Conservation (phyloP, 768 basidiomycete genomes). For the Chalciporus sphaerocephalus region DNA sequence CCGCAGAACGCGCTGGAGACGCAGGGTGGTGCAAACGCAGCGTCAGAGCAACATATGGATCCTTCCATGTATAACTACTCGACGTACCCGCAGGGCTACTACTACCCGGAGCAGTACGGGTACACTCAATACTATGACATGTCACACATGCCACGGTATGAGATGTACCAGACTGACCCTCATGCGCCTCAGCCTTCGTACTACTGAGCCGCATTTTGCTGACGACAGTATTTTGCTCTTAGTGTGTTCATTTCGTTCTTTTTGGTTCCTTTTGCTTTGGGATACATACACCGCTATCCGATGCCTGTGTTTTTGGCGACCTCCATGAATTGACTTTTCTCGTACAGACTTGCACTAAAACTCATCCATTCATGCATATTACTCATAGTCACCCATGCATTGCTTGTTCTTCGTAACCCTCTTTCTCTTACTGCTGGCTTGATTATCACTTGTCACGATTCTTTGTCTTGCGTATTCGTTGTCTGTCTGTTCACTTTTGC, state of each 20-base stretch:
- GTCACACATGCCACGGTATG: slow-evolving; percentile 62
- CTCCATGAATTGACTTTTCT: slow-evolving; percentile 18
- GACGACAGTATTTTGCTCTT: slow-evolving; percentile 11
- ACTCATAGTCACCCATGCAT: slow-evolving; percentile 19
- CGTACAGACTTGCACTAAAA: slow-evolving; percentile 25
- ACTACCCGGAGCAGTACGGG: slow-evolving; percentile 65
- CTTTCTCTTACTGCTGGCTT: slow-evolving; percentile 12
- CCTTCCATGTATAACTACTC: slow-evolving; percentile 50
- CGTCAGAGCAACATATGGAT: slow-evolving; percentile 29
- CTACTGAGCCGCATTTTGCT: slow-evolving; percentile 41
- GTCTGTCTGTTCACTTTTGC: slow-evolving; percentile 15
- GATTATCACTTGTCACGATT: slow-evolving; percentile 5
- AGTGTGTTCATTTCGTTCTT: slow-evolving; percentile 11
- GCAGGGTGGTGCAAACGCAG: slow-evolving; percentile 14
- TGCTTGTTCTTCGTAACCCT: slow-evolving; percentile 10
- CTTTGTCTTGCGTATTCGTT: slow-evolving; percentile 14
- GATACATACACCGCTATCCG: slow-evolving; percentile 21
- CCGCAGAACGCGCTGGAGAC: slow-evolving; percentile 8
- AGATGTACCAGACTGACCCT: slow-evolving; percentile 57
- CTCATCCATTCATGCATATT: slow-evolving; percentile 25
- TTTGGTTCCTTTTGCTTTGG: slow-evolving; percentile 20
- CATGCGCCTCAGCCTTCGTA: slow-evolving; percentile 51
- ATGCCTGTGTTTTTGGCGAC: slow-evolving; percentile 11
- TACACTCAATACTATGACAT: slow-evolving; percentile 68
- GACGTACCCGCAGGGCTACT: slow-evolving; percentile 58